Conservation (phyloP, 768 basidiomycete genomes). For the Podaxis mareebaensis region DNA sequence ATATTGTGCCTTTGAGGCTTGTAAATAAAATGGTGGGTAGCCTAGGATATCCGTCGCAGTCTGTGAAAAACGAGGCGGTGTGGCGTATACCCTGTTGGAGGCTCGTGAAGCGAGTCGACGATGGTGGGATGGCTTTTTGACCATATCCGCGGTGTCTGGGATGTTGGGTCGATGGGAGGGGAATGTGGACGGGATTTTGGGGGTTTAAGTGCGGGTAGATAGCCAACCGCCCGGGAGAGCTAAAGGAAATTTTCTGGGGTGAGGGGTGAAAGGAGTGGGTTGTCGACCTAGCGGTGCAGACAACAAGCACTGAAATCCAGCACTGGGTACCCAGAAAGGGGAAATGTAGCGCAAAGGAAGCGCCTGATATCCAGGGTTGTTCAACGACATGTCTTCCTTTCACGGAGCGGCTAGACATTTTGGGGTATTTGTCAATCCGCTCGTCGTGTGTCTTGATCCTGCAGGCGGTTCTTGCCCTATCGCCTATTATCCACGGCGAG, state of each 20-base stretch:
- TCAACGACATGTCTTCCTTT: background rate
- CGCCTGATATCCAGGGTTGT: conserved; percentile 11
- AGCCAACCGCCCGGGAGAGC: background rate
- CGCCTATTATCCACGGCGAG: background rate
- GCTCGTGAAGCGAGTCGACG: background rate
- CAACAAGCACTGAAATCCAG: background rate
- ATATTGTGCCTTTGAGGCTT: background rate
- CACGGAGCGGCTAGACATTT: conserved; percentile 13
- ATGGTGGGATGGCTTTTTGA: background rate
- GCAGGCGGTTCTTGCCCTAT: background rate
- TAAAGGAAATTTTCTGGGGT: background rate
- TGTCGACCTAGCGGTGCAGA: background rate
- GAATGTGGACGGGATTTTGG: background rate
- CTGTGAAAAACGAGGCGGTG: background rate
- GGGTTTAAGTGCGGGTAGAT: background rate
- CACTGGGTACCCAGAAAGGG: background rate
- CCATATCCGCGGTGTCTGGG: background rate
- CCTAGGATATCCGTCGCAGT: background rate
- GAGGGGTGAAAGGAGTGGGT: background rate
- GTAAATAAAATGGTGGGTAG: background rate
- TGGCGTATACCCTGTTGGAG: background rate
- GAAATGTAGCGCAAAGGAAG: background rate
- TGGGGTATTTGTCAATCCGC: conserved; percentile 1
- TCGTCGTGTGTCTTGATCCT: background rate
- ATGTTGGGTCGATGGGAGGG: background rate